A percentile compares a stretch with the other conserved stretches of the same genome.
Evolutionary conservation across 768 basidiomycete genomes (phyloP).

Genomic region (Amanita inopinata): DNA sequence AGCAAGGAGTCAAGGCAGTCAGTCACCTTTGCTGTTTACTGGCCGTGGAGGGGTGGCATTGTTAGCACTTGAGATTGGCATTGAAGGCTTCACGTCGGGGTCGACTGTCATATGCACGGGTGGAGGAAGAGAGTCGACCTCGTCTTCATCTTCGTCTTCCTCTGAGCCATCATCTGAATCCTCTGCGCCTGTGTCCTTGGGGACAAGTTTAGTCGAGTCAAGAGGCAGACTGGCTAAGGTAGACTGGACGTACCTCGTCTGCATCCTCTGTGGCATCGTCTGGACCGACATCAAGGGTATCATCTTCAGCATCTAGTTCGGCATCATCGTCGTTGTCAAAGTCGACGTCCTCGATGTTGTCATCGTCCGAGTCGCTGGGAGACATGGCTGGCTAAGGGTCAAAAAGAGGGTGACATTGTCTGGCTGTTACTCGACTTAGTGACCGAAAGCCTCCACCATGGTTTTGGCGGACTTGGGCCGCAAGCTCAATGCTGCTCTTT

Average conservation of each 20-base stretch:
- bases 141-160: slow-evolving; percentile 40
- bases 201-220: slow-evolving; percentile 6
- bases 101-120: slow-evolving; percentile 16
- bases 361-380: slow-evolving; percentile 55
- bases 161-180: slow-evolving; percentile 47
- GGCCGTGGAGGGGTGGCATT: slow-evolving; percentile 9
- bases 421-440: slow-evolving; percentile 1
- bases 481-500: slow-evolving; percentile 87
- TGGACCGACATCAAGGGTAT: slow-evolving; percentile 28
- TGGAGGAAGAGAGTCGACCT: slow-evolving; percentile 12
- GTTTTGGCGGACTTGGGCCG: slow-evolving; percentile 94
- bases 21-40: neutral
- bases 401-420: slow-evolving; percentile 1
- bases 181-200: slow-evolving; percentile 49
- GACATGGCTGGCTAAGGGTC: slow-evolving; percentile 26
- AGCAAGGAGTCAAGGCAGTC: neutral
- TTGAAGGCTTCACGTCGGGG: slow-evolving; percentile 17
- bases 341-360: slow-evolving; percentile 49
- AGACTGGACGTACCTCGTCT: slow-evolving; percentile 50
- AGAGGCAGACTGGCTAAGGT: slow-evolving; percentile 1
- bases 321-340: slow-evolving; percentile 42
- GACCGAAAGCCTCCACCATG: slow-evolving; percentile 49
- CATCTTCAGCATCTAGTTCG: slow-evolving; percentile 29
- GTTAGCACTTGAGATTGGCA: slow-evolving; percentile 11
- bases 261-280: slow-evolving; percentile 60